phyloP scores from a whole-genome alignment of 306 rosid genomes.

The Fragaria iinumae region DNA sequence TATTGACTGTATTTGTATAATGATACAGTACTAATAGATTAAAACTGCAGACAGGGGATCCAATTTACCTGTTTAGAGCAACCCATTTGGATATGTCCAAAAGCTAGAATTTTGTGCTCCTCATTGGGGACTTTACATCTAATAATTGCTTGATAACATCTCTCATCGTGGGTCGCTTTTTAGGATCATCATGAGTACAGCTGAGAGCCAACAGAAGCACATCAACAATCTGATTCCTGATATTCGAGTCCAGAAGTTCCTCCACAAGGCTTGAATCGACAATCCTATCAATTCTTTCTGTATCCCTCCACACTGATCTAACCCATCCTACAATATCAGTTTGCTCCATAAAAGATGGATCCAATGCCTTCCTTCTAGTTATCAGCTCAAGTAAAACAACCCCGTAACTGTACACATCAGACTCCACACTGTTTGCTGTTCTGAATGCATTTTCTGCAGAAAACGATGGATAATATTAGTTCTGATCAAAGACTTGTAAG shows the following conservation, averaged over 20 bases:
- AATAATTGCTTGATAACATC: slow-evolving; percentile 46
- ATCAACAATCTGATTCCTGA: slow-evolving; percentile 39
- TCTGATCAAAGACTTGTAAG: neutral
- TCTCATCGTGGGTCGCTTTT: slow-evolving; percentile 57
- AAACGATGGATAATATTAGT: slow-evolving; percentile 13
- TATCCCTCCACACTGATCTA: slow-evolving; percentile 42
- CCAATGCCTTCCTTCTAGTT: slow-evolving; percentile 65
- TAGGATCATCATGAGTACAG: slow-evolving; percentile 59
- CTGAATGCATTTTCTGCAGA: slow-evolving; percentile 63
- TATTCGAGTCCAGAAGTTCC: slow-evolving; percentile 40
- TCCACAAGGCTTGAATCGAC: slow-evolving; percentile 50
- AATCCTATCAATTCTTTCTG: slow-evolving; percentile 41
- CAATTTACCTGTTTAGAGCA: neutral
- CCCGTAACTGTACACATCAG: slow-evolving; percentile 74
- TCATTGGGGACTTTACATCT: slow-evolving; percentile 30
- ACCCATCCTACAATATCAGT: slow-evolving; percentile 53
- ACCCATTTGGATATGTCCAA: neutral
- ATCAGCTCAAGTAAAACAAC: slow-evolving; percentile 77
- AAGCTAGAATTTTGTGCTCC: neutral
- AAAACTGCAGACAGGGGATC: neutral
- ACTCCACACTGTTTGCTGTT: slow-evolving; percentile 45
- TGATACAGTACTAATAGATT: neutral
- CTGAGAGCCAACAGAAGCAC: slow-evolving; percentile 56
- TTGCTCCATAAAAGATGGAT: slow-evolving; percentile 45
- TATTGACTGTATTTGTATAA: neutral